Evolutionary conservation across 805 yeast species (phyloP), one percentile per base, ranked within the genome.

Genomic region (Scheffersomyces stipitis): DNA sequence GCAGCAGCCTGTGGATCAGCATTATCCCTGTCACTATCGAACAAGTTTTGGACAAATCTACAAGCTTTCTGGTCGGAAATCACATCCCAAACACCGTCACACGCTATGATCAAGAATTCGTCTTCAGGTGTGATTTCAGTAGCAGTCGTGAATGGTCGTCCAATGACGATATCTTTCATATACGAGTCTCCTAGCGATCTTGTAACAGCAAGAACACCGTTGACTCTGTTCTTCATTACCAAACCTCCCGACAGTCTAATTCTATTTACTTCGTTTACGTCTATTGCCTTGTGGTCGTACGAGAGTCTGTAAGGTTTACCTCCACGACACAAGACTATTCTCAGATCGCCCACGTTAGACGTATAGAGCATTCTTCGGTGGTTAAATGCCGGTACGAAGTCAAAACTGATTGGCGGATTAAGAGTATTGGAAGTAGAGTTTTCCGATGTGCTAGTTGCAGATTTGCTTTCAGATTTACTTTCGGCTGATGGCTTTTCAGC

Each of bases 31-130:
- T 40, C 43, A n/a, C 52, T 46, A 14, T 46, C 46, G 38, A 69
- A 63, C 9, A 76, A 64, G 28, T 73, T 71, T 32, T 71, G 67
- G 4, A 87, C 82, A 47, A 83, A 59, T 38, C 82, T 82, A 39
- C 93, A 86, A 0, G 98, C 98, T 38, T 78, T 76, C 45, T 79
- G 84, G 56, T 93, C 99, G 6, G 81, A 72, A 34, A 90, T 75
- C 4, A 91, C 97, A 59, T 91, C 99, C 98, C 98, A 91, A 8
- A 91, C 66, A 0, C 99, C 99, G 61, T 91, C 99, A 60, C 98
- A 93, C 0, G 97, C 98, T 41, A 91, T 66, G 33, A 91, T 89
- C 52, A 91, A 60, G 54, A 86, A 87, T 48, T 84, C 84, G 58
- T 90, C 96, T 8, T 65, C 69, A 1, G 60, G 61, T 16, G 72